A percentile compares a stretch with the other conserved stretches of the same genome.
Evolutionary conservation across 2,329 filamentous ascomycete species (phyloP).

Genomic region (Sphaerulina vaccinii): DNA sequence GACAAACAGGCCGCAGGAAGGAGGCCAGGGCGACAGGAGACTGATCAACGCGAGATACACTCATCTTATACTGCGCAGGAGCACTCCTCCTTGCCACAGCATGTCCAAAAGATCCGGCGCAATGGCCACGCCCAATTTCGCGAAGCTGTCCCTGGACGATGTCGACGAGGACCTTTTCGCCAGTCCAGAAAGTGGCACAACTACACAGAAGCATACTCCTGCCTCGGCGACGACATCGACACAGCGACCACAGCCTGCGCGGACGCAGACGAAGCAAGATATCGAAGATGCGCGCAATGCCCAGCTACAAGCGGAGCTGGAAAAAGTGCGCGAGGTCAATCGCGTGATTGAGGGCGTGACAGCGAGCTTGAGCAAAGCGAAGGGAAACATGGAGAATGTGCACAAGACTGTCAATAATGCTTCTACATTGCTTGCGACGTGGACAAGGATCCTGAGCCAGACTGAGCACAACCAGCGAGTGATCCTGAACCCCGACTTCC

Average conservation of each 20-base stretch:
- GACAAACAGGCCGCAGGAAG: conserved; percentile 8
- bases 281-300: conserved; percentile 69
- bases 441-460: conserved; percentile 93
- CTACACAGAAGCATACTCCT: conserved; percentile 32
- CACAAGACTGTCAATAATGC: conserved; percentile 82
- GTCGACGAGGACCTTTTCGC: conserved; percentile 59
- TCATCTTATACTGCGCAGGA: not conserved
- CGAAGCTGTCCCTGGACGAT: conserved; percentile 48
- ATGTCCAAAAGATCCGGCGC: conserved; percentile 31
- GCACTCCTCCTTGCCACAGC: conserved; percentile 2
- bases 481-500: conserved; percentile 84
- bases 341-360: conserved; percentile 78
- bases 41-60: conserved; percentile 23
- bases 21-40: conserved; percentile 19
- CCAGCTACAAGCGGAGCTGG: conserved; percentile 73
- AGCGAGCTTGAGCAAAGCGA: conserved; percentile 67
- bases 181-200: conserved; percentile 49
- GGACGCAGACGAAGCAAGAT: conserved; percentile 32
- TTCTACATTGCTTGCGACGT: conserved; percentile 86
- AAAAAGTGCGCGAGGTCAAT: conserved; percentile 83
- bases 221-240: conserved; percentile 35
- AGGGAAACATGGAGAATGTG: conserved; percentile 80
- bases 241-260: conserved; percentile 43
- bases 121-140: conserved; percentile 31
- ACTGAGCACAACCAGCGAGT: conserved; percentile 96